Base-by-base conservation (phyloP, 495 filamentous ascomycete species). In the Penicillium subrubescens region DNA sequence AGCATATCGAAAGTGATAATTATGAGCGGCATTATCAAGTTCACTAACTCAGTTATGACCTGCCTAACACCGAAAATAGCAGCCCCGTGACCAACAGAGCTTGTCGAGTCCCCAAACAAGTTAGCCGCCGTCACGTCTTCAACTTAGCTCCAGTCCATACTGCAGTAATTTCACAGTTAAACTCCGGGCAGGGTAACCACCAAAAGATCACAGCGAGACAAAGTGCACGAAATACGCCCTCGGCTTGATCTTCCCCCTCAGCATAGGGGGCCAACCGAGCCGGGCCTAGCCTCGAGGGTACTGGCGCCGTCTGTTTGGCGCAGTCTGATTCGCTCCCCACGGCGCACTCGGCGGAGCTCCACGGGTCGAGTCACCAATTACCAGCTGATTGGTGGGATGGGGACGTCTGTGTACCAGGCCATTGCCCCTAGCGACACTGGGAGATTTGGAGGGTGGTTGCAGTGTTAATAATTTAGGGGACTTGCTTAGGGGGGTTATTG, bases 371-470 rank as follows among this genome's bases (percentile, higher is more conserved):
- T 29, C 48, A n/a, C 48, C 48, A 60, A 54, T 39, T 17, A n/a
- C 34, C 14, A 5, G 8, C 14, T 56, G 27, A 59, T 57, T 63
- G 59, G 64, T 51, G 57, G 43, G 57, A 27, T 60, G 57, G 23
- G 14, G 23, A 14, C 21, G 23, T 43, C 21, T 51, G 44, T 27
- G 19, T 37, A 37, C 35, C 35, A 35, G 60, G 56, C 17, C 34
- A 68, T 68, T 65, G 66, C 59, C 66, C 66, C 66, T 68, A 62
- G 63, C 63, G 66, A 68, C 66, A 46, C 44, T 11, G 21, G 39
- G 51, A 44, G 53, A 31, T 41, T 15, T 53, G 48, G 23, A 27
- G 44, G 19, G 39, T 25, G 46, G 48, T 52, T 52, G 48, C 14
- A 52, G 25, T 52, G 21, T 10, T 52, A 29, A 52, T 52, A 29